These are phyloP conservation scores for Aspergillus sp. DNA, from an alignment of 2,329 filamentous ascomycete genomes.

Conservation along the genomic window DNA sequence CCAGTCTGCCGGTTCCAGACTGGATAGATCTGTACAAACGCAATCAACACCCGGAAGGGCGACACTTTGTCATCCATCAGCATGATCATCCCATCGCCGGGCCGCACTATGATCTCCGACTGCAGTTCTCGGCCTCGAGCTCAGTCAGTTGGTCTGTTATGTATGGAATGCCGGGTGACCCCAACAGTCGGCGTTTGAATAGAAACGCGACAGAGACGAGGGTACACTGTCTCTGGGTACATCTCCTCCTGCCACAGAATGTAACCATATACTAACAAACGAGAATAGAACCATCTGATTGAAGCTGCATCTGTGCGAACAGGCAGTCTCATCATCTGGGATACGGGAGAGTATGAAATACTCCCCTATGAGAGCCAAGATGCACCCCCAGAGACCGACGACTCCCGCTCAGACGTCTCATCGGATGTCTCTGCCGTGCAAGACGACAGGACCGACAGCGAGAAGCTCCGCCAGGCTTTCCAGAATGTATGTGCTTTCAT, in stretches of 20 bases:
- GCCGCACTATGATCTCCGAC: conserved; percentile 66
- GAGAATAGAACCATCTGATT: conserved; percentile 58
- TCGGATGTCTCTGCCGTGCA: conserved; percentile 1
- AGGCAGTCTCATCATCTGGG: conserved; percentile 63
- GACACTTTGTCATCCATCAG: conserved; percentile 69
- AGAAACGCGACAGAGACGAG: conserved; percentile 63
- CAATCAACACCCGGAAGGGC: conserved; percentile 46
- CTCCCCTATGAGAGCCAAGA: conserved; percentile 44
- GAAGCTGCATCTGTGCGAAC: conserved; percentile 56
- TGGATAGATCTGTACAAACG: conserved; percentile 15
- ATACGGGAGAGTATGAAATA: conserved; percentile 59
- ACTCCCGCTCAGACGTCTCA: conserved; percentile 23
- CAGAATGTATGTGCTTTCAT: conserved; percentile 30
- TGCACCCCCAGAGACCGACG: conserved; percentile 37
- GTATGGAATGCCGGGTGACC: conserved; percentile 61
- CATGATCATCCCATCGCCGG: conserved; percentile 71
- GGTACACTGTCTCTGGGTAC: conserved; percentile 60
- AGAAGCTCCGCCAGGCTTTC: conserved; percentile 54
- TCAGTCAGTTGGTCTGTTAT: conserved; percentile 64
- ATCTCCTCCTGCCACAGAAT: conserved; percentile 11
- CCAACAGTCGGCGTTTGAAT: conserved; percentile 54
- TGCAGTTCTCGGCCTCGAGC: conserved; percentile 68
- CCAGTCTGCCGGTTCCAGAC: neutral
- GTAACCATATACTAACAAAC: neutral
- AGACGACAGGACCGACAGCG: conserved; percentile 29